These are phyloP conservation scores for Debaryomyces nepalensis DNA, from an alignment of 1,139 yeast genomes.

Conservation along the genomic window DNA sequence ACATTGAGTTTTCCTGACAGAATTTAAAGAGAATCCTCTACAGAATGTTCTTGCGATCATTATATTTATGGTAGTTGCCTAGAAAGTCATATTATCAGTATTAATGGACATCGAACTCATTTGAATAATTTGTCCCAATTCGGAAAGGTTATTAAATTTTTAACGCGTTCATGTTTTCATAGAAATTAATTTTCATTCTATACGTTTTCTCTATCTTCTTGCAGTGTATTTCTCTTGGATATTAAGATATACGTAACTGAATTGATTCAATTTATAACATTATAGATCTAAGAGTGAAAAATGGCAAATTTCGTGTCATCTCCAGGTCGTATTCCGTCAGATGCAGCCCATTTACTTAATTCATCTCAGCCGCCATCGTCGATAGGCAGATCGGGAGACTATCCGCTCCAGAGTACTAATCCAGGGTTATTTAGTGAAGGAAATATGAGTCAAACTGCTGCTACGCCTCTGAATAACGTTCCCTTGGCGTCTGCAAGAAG, in stretches of 20 bases:
- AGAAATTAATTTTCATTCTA: slow-evolving; percentile 34
- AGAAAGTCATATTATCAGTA: neutral
- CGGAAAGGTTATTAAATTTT: slow-evolving; percentile 26
- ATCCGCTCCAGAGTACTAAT: slow-evolving; percentile 27
- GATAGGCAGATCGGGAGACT: slow-evolving; percentile 41
- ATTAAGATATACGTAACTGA: neutral
- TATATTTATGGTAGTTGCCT: neutral
- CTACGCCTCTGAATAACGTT: slow-evolving; percentile 24
- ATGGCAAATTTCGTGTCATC: slow-evolving; percentile 55
- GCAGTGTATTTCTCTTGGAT: neutral
- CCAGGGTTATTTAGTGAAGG: slow-evolving; percentile 27
- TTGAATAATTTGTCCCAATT: slow-evolving; percentile 24
- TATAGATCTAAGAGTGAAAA: slow-evolving; percentile 1
- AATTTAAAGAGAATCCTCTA: neutral
- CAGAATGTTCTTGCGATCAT: neutral
- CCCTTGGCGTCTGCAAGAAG: slow-evolving; percentile 43
- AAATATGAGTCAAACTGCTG: slow-evolving; percentile 23
- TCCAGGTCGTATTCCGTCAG: slow-evolving; percentile 51
- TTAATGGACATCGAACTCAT: slow-evolving; percentile 21
- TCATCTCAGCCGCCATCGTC: slow-evolving; percentile 53
- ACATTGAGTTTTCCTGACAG: slow-evolving; percentile 4
- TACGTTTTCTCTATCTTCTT: slow-evolving; percentile 28
- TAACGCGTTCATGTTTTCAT: slow-evolving; percentile 20
- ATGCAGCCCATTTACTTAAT: slow-evolving; percentile 47
- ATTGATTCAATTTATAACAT: neutral